Evolutionary conservation across 1,139 yeast genomes (phyloP).

Genomic region (Pichia sp.): DNA sequence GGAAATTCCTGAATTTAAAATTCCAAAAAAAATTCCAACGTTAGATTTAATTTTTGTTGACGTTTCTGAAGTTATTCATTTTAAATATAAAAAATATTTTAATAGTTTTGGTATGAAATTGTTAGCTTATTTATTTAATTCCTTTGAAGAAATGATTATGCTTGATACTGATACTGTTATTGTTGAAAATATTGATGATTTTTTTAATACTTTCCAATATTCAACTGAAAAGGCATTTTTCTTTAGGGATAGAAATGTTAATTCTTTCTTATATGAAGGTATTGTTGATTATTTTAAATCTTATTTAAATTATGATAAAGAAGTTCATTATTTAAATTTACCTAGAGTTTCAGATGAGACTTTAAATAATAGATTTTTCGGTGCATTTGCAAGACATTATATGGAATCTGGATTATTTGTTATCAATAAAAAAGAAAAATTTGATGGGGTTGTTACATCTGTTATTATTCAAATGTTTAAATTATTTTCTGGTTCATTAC

Average conservation of each 20-base stretch:
- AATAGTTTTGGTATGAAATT: slow-evolving; percentile 43
- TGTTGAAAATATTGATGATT: slow-evolving; percentile 32
- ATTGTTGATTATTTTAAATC: slow-evolving; percentile 44
- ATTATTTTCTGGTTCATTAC: slow-evolving; percentile 27
- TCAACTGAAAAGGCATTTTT: slow-evolving; percentile 32
- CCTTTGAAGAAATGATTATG: slow-evolving; percentile 45
- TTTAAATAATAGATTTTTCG: slow-evolving; percentile 33
- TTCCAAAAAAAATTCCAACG: slow-evolving; percentile 23
- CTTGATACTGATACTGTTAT: slow-evolving; percentile 55
- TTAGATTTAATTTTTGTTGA: slow-evolving; percentile 47
- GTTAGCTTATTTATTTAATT: slow-evolving; percentile 41
- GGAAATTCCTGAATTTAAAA: slow-evolving; percentile 14
- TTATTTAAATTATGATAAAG: slow-evolving; percentile 36
- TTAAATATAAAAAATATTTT: slow-evolving; percentile 31
- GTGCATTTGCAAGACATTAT: slow-evolving; percentile 41
- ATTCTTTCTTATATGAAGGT: slow-evolving; percentile 31
- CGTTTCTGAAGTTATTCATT: slow-evolving; percentile 31
- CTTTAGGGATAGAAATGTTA: slow-evolving; percentile 38
- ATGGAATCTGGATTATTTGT: slow-evolving; percentile 55
- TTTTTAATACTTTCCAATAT: slow-evolving; percentile 32
- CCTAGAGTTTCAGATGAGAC: slow-evolving; percentile 18
- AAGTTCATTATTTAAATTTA: slow-evolving; percentile 21
- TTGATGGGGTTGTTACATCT: slow-evolving; percentile 39
- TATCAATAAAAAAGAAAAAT: slow-evolving; percentile 40
- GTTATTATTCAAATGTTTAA: slow-evolving; percentile 35